Conservation (phyloP, 495 filamentous ascomycete species). For the Penicillium lividum region DNA sequence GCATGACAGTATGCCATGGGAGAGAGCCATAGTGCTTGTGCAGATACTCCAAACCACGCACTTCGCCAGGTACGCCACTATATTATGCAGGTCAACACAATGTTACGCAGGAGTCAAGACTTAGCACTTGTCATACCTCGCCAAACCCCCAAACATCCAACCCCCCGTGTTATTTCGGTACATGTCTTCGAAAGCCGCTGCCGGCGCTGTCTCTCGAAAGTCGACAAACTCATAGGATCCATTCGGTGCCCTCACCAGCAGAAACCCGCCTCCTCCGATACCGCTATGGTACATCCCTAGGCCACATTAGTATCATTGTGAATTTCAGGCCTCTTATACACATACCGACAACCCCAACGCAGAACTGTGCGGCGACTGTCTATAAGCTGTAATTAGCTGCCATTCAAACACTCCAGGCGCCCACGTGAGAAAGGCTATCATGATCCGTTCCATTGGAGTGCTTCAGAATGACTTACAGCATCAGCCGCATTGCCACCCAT, state of each 20-base stretch:
- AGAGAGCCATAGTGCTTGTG: constrained; percentile 72
- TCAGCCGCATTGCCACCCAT: constrained; percentile 75
- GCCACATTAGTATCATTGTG: neutral
- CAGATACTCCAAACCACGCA: constrained; percentile 73
- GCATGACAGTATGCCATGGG: constrained; percentile 67
- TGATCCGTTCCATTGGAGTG: neutral
- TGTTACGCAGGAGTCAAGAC: neutral
- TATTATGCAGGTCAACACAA: neutral
- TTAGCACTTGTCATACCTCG: constrained; percentile 45
- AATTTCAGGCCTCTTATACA: neutral
- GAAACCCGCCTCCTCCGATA: constrained; percentile 88
- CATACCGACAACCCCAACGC: constrained; percentile 70
- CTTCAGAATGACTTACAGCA: constrained; percentile 45
- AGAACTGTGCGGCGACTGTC: constrained; percentile 71
- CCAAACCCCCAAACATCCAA: constrained; percentile 60
- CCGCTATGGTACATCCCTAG: constrained; percentile 82
- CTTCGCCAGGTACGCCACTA: constrained; percentile 79
- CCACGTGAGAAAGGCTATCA: neutral
- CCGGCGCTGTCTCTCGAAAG: constrained; percentile 83
- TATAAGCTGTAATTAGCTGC: constrained; percentile 18
- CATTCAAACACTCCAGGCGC: neutral
- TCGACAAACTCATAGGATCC: constrained; percentile 76
- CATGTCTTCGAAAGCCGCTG: constrained; percentile 77
- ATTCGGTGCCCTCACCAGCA: constrained; percentile 64
- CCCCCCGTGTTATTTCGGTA: constrained; percentile 58